Evolutionary conservation across 306 rosid species (phyloP).

Genomic region (Cicer bijugum): DNA sequence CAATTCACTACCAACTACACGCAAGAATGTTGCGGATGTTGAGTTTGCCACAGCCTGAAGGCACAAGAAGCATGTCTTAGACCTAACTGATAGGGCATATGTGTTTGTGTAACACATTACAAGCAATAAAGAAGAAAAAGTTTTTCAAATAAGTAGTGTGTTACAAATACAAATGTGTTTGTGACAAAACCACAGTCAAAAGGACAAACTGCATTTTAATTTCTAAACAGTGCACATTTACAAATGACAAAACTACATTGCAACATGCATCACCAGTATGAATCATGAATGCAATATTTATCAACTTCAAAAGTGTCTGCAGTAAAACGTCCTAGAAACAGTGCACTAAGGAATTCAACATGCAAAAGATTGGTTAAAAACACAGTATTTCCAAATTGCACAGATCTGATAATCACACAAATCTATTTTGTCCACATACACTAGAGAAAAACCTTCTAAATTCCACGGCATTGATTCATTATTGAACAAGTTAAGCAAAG

Average conservation of each 20-base stretch:
- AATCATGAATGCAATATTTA: background rate
- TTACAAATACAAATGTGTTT: background rate
- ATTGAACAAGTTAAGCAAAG: conserved; percentile 16
- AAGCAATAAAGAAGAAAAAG: background rate
- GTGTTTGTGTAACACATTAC: conserved; percentile 11
- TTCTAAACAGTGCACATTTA: background rate
- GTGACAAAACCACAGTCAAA: conserved; percentile 11
- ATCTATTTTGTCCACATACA: background rate
- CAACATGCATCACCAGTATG: background rate
- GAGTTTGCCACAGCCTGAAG: conserved; percentile 98
- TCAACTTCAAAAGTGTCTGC: background rate
- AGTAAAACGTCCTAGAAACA: background rate
- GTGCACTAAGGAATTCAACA: background rate
- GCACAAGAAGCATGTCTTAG: conserved; percentile 33
- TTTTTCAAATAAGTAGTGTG: background rate
- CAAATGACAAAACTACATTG: background rate
- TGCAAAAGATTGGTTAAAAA: too few relatives aligned
- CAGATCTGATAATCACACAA: conserved; percentile 21
- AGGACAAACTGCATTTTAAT: background rate
- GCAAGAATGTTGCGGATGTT: conserved; percentile 96
- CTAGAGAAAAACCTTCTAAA: conserved; percentile 10
- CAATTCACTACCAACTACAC: conserved; percentile 98
- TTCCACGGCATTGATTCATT: conserved; percentile 9
- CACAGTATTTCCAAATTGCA: background rate
- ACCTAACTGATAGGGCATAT: conserved; percentile 23